Conservation (phyloP, 164 flowering plant genomes). For the Paratinospora sagittata region DNA sequence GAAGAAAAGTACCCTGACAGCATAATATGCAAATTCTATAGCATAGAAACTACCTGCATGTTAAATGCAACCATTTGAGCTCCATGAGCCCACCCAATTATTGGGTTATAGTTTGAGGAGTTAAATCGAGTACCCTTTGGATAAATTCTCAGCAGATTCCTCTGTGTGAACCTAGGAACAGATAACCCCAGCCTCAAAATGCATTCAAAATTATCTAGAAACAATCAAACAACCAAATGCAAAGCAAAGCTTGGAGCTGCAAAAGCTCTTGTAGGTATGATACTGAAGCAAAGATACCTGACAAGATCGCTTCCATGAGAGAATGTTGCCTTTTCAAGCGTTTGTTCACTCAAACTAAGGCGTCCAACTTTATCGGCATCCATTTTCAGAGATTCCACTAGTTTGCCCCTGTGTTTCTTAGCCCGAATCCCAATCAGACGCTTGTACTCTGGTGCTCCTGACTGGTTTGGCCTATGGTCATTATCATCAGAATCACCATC, state of each 20-base stretch:
- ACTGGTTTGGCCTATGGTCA: constrained; percentile 20
- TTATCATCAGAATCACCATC: constrained; percentile 33
- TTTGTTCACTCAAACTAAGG: constrained; percentile 82
- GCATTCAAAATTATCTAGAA: background rate
- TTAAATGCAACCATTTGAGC: constrained; percentile 85
- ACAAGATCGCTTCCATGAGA: constrained; percentile 52
- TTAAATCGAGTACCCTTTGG: constrained; percentile 64
- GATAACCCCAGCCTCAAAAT: background rate
- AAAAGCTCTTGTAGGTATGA: background rate
- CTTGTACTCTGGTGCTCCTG: constrained; percentile 46
- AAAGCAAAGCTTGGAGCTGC: background rate
- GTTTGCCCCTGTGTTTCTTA: constrained; percentile 56
- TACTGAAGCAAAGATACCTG: constrained; percentile 33
- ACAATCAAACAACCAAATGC: background rate
- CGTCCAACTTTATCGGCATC: constrained; percentile 48
- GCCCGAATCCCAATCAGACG: constrained; percentile 71
- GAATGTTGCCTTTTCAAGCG: constrained; percentile 49
- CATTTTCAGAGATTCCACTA: constrained; percentile 32
- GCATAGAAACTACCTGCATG: constrained; percentile 55
- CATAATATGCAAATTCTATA: background rate
- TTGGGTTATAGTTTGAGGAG: constrained; percentile 66
- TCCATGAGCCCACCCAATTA: constrained; percentile 63
- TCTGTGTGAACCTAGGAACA: constrained; percentile 52
- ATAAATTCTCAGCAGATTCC: constrained; percentile 53
- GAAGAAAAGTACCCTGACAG: background rate